A percentile compares a stretch with the other conserved stretches of the same genome.
Evolutionary conservation across 768 basidiomycete genomes (phyloP).

Genomic region (Pluteus cervinus): DNA sequence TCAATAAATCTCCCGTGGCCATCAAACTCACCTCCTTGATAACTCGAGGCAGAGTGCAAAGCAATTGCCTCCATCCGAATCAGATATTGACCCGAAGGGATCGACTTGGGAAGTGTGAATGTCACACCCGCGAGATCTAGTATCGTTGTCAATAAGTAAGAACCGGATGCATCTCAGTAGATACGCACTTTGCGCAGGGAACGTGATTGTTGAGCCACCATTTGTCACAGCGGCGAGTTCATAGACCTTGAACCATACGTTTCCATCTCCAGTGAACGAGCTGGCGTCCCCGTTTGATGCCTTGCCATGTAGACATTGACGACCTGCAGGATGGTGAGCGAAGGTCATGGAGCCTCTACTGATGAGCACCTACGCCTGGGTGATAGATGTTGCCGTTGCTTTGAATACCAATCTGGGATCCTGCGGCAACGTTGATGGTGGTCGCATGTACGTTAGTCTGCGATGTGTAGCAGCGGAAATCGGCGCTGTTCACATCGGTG

Average conservation of each 20-base stretch:
- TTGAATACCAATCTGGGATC: conserved; percentile 35
- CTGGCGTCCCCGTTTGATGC: conserved; percentile 19
- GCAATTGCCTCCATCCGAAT: conserved; percentile 35
- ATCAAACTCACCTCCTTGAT: conserved; percentile 28
- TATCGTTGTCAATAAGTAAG: background rate
- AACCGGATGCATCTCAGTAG: background rate
- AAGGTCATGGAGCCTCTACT: background rate
- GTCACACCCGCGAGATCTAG: conserved; percentile 21
- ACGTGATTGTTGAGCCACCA: conserved; percentile 31
- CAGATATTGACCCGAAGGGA: conserved; percentile 32
- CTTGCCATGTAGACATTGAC: conserved; percentile 39
- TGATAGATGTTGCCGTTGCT: conserved; percentile 40
- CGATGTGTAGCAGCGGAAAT: conserved; percentile 43
- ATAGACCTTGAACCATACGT: conserved; percentile 41
- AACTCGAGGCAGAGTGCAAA: conserved; percentile 28
- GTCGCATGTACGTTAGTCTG: conserved; percentile 30
- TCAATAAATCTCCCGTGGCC: background rate
- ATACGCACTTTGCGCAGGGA: conserved; percentile 27
- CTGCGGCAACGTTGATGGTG: conserved; percentile 40
- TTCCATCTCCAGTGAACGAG: conserved; percentile 23
- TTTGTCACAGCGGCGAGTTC: conserved; percentile 35
- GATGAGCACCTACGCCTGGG: conserved; percentile 29
- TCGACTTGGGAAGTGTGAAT: conserved; percentile 27
- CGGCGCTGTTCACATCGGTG: conserved; percentile 38
- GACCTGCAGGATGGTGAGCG: conserved; percentile 15